These are phyloP conservation scores for Apophysomyces variabilis DNA, from an alignment of 371 early-diverging fungal species.

Conservation along the genomic window DNA sequence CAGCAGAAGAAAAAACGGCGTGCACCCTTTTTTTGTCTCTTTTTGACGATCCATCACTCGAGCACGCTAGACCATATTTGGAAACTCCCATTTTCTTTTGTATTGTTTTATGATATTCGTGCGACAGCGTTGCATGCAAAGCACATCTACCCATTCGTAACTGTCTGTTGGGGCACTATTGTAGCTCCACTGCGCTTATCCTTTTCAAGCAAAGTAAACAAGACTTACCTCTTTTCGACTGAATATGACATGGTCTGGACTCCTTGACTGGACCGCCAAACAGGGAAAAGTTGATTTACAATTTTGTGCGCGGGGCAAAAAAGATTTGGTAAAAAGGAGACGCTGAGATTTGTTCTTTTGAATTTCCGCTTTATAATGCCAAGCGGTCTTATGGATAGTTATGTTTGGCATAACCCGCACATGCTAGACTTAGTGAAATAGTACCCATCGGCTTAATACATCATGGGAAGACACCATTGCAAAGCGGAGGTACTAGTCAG, in stretches of 20 bases:
- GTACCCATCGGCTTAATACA: too few species aligned
- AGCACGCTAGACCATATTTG: constrained; percentile 4
- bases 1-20: neutral
- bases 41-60: constrained; percentile 6
- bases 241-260: neutral
- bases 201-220: neutral
- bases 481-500: too few species aligned
- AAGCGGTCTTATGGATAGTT: too few species aligned
- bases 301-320: too few species aligned
- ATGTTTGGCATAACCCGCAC: too few species aligned
- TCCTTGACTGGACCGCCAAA: neutral
- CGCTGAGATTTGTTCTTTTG: too few species aligned
- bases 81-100: constrained; percentile 2
- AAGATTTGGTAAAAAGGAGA: too few species aligned
- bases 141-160: neutral
- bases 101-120: neutral
- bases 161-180: neutral
- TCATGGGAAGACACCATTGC: too few species aligned
- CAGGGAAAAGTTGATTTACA: too few species aligned
- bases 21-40: constrained; percentile 7
- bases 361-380: too few species aligned
- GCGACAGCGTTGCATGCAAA: neutral
- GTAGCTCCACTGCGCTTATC: neutral
- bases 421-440: too few species aligned
- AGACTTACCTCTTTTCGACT: neutral